Evolutionary conservation across 2,329 filamentous ascomycete species (phyloP), one percentile per base, ranked within the genome.

Genomic region (Scortechinia acanthostroma): DNA sequence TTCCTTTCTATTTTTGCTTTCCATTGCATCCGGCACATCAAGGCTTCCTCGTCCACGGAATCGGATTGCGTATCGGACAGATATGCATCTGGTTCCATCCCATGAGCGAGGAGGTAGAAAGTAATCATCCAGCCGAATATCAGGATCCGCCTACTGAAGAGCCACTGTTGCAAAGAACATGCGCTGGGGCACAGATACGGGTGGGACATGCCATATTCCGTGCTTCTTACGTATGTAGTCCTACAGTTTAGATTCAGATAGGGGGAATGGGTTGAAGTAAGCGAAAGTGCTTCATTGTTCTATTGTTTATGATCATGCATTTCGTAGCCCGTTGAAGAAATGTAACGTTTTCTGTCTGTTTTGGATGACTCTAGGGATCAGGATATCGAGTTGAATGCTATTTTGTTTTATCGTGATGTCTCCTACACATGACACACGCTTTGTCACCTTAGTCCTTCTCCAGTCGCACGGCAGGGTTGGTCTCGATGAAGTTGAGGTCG

Each of bases 401-500:
- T n/a, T n/a, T n/a, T n/a, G n/a, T n/a, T n/a, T n/a, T n/a, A n/a
- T n/a, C n/a, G n/a, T n/a, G n/a, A n/a, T n/a, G n/a, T n/a, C n/a
- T n/a, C n/a, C n/a, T n/a, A n/a, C n/a, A n/a, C n/a, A n/a, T n/a
- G n/a, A n/a, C n/a, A n/a, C n/a, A n/a, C n/a, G n/a, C n/a, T n/a
- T n/a, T n/a, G n/a, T n/a, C n/a, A n/a, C n/a, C 62, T 58, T 80
- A 91, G 55, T 89, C 78, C 71, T 90, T 91, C 56, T 94, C 88
- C 61, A 97, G 71, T 63, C 91, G 77, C 49, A 97, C 91, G 17
- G 91, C 93, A 10, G 91, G 83, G 66, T 95, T 96, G 53, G 76
- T 82, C 71, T 94, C 85, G 54, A 98, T 90, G 70, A 96, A 96
- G 58, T 82, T 82, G 60, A 97, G 69, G 67, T 97, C 91, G 35